Conservation (phyloP, 192 early-diverging fungal genomes). For the Bifiguratus adelaidae region DNA sequence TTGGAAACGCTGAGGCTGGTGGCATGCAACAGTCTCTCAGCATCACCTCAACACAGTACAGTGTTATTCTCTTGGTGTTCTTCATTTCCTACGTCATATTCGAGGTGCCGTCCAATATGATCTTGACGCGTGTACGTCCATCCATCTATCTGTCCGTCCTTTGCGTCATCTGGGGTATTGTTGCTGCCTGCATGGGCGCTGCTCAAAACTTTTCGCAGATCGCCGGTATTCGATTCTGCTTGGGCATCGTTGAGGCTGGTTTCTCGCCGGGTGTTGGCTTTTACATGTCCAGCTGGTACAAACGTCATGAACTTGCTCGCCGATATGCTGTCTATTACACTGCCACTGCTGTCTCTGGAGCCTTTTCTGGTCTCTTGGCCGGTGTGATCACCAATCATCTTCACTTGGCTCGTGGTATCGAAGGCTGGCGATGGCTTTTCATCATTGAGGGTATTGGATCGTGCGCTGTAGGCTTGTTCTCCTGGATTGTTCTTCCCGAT, state of each 20-base stretch:
- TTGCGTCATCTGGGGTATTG: slow-evolving; percentile 61
- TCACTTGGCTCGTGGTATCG: slow-evolving; percentile 37
- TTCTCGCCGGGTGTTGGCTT: slow-evolving; percentile 61
- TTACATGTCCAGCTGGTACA: slow-evolving; percentile 65
- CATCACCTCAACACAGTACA: too few species aligned
- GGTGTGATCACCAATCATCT: slow-evolving; percentile 43
- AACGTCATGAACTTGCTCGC: slow-evolving; percentile 48
- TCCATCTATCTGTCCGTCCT: slow-evolving; percentile 46
- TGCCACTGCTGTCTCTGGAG: slow-evolving; percentile 35
- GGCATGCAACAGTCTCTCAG: too few species aligned
- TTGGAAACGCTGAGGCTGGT: too few species aligned
- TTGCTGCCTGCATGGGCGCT: slow-evolving; percentile 51
- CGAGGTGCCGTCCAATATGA: slow-evolving; percentile 71
- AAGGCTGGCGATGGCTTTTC: slow-evolving; percentile 68
- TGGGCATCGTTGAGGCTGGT: slow-evolving; percentile 51
- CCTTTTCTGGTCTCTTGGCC: slow-evolving; percentile 41
- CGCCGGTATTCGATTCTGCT: slow-evolving; percentile 19
- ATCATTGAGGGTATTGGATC: slow-evolving; percentile 55
- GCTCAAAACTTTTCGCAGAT: slow-evolving; percentile 38
- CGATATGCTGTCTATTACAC: slow-evolving; percentile 39
- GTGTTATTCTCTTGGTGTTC: too few species aligned
- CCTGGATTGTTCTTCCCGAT: too few species aligned
- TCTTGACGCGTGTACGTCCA: slow-evolving; percentile 53
- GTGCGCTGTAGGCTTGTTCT: too few species aligned
- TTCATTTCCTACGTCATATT: slow-evolving; percentile 55